phyloP scores from a whole-genome alignment of 495 filamentous ascomycete species.

The Daldinia grandis region DNA sequence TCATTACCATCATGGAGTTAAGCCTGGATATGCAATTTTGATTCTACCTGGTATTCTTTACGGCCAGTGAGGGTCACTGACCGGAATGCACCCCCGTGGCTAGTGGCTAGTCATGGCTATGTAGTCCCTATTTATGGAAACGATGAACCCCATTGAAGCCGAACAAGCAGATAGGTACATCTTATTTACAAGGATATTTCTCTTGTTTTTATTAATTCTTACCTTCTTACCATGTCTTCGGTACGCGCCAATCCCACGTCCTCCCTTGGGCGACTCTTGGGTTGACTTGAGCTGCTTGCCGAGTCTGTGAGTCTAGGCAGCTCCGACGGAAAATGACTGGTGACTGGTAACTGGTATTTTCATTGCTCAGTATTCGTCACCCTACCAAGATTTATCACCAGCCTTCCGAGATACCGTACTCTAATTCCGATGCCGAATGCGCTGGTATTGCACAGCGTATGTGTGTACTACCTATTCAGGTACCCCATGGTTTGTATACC shows the following conservation, averaged over 20 bases:
- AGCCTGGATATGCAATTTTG: constrained; percentile 7
- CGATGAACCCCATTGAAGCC: neutral
- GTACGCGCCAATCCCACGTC: constrained; percentile 31
- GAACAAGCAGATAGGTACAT: neutral
- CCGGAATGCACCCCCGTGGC: constrained; percentile 1
- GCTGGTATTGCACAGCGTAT: neutral
- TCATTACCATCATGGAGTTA: neutral
- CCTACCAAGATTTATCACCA: constrained; percentile 23
- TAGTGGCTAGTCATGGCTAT: neutral
- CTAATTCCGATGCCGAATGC: constrained; percentile 7
- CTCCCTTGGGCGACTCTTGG: constrained; percentile 6
- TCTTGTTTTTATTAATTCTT: constrained; percentile 36
- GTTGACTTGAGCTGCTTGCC: constrained; percentile 1
- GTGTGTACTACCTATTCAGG: neutral
- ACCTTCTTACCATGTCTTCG: constrained; percentile 40
- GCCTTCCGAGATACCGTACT: constrained; percentile 21
- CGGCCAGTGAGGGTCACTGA: constrained; percentile 4
- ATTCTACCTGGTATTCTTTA: constrained; percentile 5
- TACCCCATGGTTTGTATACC: neutral
- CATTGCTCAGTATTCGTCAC: constrained; percentile 8
- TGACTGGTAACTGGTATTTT: constrained; percentile 16
- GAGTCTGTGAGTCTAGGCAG: constrained; percentile 4
- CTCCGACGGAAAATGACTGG: constrained; percentile 15
- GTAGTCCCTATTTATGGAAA: constrained; percentile 19
- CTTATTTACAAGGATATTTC: constrained; percentile 22